A percentile compares a stretch with the other conserved stretches of the same genome.
phyloP scores from a whole-genome alignment of 2,329 filamentous ascomycete genomes.

The Beauveria pseudobassiana region DNA sequence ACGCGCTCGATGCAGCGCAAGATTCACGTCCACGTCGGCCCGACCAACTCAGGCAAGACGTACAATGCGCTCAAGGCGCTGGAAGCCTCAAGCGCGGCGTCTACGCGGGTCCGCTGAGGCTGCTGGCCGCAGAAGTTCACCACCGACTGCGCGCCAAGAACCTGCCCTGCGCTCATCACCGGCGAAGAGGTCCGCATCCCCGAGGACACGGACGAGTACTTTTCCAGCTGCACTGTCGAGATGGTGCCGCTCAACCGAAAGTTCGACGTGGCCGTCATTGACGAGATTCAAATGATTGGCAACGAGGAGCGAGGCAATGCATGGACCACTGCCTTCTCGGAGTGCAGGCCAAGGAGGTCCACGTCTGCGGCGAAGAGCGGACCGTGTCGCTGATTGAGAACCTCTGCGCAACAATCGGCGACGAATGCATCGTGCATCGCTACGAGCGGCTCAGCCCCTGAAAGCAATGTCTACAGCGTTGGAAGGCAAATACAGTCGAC shows the following conservation, averaged over 20 bases:
- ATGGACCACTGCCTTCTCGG: conserved; percentile 86
- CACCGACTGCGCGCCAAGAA: conserved; percentile 75
- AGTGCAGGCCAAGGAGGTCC: conserved; percentile 78
- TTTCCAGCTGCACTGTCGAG: conserved; percentile 88
- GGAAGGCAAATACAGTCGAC: conserved; percentile 51
- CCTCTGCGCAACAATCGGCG: conserved; percentile 71
- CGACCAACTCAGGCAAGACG: conserved; percentile 97
- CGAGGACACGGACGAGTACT: conserved; percentile 46
- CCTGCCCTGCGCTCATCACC: conserved; percentile 73
- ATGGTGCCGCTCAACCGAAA: conserved; percentile 55
- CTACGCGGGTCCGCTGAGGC: conserved; percentile 81
- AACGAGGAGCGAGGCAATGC: conserved; percentile 77
- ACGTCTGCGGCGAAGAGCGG: conserved; percentile 86
- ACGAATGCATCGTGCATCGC: conserved; percentile 70
- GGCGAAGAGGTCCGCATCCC: conserved; percentile 81
- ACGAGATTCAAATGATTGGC: conserved; percentile 97
- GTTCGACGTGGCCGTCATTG: conserved; percentile 88
- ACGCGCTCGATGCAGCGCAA: conserved; percentile 74
- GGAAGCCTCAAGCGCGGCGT: conserved; percentile 67
- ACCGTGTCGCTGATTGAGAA: conserved; percentile 71
- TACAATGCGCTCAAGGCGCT: conserved; percentile 86
- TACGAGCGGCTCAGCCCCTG: conserved; percentile 79
- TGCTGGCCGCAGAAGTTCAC: conserved; percentile 93
- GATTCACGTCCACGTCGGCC: conserved; percentile 88
- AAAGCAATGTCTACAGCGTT: conserved; percentile 58